These are phyloP conservation scores for Staphylotrichum tortipilum DNA, from an alignment of 495 filamentous ascomycete genomes.

Conservation along the genomic window DNA sequence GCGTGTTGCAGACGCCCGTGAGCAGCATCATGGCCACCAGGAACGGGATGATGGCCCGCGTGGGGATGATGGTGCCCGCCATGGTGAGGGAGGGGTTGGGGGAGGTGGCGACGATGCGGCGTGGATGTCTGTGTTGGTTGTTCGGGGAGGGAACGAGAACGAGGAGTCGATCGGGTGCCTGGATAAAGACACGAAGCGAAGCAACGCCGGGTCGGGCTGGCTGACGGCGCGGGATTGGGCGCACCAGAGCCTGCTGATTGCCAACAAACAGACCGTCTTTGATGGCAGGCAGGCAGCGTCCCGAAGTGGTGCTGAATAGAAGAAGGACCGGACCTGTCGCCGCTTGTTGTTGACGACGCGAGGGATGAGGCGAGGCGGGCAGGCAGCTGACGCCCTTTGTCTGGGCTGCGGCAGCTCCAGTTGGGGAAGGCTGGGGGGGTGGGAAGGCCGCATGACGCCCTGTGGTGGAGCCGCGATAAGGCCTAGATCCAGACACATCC, in stretches of 20 bases:
- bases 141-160: neutral
- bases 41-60: slow-evolving; percentile 61
- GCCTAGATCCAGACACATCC: neutral
- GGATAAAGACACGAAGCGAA: slow-evolving; percentile 9
- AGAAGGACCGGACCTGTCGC: too few relatives aligned
- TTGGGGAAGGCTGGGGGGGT: neutral
- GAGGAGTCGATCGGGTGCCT: neutral
- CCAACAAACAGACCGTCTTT: neutral
- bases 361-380: neutral
- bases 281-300: too few relatives aligned
- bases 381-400: neutral
- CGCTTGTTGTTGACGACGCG: neutral
- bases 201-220: too few relatives aligned
- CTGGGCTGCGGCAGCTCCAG: neutral
- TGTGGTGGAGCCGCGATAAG: neutral
- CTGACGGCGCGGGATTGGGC: neutral
- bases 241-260: neutral
- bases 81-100: slow-evolving; percentile 19
- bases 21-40: slow-evolving; percentile 87
- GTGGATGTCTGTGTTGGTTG: neutral
- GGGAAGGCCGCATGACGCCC: slow-evolving; percentile 2
- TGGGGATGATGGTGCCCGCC: slow-evolving; percentile 29
- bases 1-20: slow-evolving; percentile 88
- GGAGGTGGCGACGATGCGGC: neutral
- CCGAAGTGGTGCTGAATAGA: slow-evolving; percentile 1